Evolutionary conservation across 1,284 basidiomycete genomes (phyloP).

Genomic region (Ganoderma resinaceum): DNA sequence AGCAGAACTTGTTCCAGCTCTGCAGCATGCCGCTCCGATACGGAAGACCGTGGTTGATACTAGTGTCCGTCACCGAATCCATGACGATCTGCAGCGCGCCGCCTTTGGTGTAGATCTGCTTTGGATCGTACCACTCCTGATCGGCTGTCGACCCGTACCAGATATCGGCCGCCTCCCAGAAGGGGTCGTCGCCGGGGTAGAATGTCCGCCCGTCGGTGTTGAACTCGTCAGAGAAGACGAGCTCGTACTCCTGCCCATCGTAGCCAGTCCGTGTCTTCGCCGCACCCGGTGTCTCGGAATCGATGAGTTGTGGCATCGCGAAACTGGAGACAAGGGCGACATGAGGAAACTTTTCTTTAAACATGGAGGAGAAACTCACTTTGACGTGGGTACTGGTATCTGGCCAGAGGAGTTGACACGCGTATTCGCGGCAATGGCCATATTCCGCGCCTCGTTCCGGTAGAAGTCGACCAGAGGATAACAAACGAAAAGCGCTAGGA

Average conservation of each 20-base stretch:
- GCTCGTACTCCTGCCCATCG: conserved; percentile 67
- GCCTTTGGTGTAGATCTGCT: conserved; percentile 74
- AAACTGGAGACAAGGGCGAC: conserved; percentile 40
- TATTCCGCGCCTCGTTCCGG: conserved; percentile 52
- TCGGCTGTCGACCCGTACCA: conserved; percentile 76
- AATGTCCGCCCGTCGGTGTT: conserved; percentile 75
- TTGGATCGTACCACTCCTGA: conserved; percentile 82
- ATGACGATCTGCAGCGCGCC: conserved; percentile 81
- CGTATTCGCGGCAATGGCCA: conserved; percentile 68
- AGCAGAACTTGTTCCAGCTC: conserved; percentile 90
- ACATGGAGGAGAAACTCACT: conserved; percentile 25
- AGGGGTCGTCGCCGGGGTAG: conserved; percentile 73
- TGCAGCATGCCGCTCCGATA: conserved; percentile 76
- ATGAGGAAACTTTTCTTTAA: conserved; percentile 1
- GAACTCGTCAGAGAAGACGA: conserved; percentile 89
- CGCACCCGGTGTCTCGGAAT: conserved; percentile 66
- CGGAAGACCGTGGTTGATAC: conserved; percentile 64
- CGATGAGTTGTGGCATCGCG: conserved; percentile 69
- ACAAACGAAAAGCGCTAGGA: conserved; percentile 73
- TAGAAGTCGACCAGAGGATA: conserved; percentile 79
- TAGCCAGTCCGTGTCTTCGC: conserved; percentile 68
- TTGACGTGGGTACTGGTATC: conserved; percentile 38
- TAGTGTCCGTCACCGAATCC: conserved; percentile 50
- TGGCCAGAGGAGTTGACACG: conserved; percentile 73
- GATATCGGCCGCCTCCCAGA: conserved; percentile 76